A percentile compares a stretch with the other conserved stretches of the same genome.
phyloP scores from a whole-genome alignment of 257 asterid genomes.

The Verbascum thapsus region DNA sequence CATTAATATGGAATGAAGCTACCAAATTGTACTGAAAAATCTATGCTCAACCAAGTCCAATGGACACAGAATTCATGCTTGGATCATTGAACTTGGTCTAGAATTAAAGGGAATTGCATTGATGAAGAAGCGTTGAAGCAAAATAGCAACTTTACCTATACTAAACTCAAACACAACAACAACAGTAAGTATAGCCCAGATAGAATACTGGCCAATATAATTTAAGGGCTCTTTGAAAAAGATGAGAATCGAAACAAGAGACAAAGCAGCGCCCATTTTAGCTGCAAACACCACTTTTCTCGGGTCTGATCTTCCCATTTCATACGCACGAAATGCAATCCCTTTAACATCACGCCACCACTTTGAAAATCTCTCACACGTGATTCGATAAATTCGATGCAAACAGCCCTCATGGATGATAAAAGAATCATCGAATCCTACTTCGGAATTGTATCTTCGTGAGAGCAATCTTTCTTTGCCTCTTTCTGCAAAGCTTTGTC shows the following conservation, averaged over 20 bases:
- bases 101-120: no score
- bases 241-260: conserved; percentile 59
- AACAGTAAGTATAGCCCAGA: conserved; percentile 86
- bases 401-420: conserved; percentile 37
- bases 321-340: conserved; percentile 33
- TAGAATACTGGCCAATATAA: conserved; percentile 49
- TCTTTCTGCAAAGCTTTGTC: conserved; percentile 65
- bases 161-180: conserved; percentile 92
- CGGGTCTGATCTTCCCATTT: conserved; percentile 72
- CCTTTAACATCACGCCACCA: conserved; percentile 35
- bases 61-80: no score
- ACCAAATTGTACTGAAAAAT: no score
- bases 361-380: conserved; percentile 27
- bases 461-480: conserved; percentile 56
- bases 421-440: conserved; percentile 40
- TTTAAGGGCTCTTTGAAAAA: conserved; percentile 61
- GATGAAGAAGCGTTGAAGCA: no score
- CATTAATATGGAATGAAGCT: no score
- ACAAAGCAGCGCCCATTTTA: conserved; percentile 61
- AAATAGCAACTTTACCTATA: conserved; percentile 55
- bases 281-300: conserved; percentile 64
- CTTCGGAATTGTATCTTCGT: conserved; percentile 48
- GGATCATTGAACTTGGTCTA: no score
- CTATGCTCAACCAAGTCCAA: no score
- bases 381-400: conserved; percentile 35